phyloP scores from a whole-genome alignment of 2,329 filamentous ascomycete genomes.

The Nothopassalora personata region DNA sequence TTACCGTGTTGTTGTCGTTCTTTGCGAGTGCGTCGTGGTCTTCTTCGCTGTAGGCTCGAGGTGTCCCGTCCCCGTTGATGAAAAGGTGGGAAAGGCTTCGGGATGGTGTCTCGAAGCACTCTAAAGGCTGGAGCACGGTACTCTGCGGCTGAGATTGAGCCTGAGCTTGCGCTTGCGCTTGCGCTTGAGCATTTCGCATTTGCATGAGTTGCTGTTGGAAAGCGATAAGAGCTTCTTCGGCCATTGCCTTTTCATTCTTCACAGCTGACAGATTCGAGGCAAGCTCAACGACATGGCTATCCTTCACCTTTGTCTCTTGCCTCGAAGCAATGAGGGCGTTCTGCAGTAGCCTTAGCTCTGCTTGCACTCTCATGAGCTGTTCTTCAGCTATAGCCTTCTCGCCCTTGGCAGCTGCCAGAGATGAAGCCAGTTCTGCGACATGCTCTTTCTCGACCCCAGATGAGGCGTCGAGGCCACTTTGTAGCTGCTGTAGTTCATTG shows the following conservation, averaged over 20 bases:
- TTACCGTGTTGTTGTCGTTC: background rate
- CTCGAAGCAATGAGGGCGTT: background rate
- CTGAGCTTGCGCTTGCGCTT: background rate
- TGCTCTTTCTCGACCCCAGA: constrained; percentile 1
- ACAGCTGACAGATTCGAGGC: background rate
- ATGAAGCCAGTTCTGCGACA: constrained; percentile 2
- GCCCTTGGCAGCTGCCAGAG: constrained; percentile 2
- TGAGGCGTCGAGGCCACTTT: background rate
- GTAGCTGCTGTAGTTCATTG: constrained; percentile 6
- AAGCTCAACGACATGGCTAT: background rate
- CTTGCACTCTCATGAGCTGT: background rate
- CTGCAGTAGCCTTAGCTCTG: background rate
- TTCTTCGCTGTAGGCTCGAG: constrained; percentile 17
- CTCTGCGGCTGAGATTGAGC: background rate
- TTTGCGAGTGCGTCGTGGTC: constrained; percentile 2
- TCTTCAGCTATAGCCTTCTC: constrained; percentile 7
- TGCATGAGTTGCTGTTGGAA: constrained; percentile 2
- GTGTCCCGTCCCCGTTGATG: constrained; percentile 18
- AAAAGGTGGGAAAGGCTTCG: constrained; percentile 16
- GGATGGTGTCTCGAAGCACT: constrained; percentile 2
- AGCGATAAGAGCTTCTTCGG: background rate
- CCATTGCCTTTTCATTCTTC: background rate
- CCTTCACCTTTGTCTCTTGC: constrained; percentile 1
- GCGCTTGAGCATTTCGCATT: background rate
- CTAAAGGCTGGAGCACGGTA: background rate